phyloP scores from a whole-genome alignment of 306 rosid species.

The Prunus armeniaca region DNA sequence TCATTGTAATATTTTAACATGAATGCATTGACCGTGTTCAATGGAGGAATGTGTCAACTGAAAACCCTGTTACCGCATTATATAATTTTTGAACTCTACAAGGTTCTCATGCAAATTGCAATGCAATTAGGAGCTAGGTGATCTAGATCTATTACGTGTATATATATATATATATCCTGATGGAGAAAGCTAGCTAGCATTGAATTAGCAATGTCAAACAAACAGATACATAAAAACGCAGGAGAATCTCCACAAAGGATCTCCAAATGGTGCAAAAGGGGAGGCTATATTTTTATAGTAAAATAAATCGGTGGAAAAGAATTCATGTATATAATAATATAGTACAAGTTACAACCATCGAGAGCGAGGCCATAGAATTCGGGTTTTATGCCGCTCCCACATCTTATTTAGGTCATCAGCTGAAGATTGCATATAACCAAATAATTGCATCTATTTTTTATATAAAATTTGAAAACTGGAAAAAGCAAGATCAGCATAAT shows the following conservation, averaged over 20 bases:
- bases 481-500: not conserved
- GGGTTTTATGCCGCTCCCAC: constrained; percentile 14
- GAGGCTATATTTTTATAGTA: constrained; percentile 15
- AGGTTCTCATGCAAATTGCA: no score
- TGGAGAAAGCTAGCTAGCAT: not conserved
- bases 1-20: no score
- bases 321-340: not conserved
- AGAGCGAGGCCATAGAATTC: constrained; percentile 12
- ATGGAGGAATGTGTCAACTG: no score
- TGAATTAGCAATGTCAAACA: not conserved
- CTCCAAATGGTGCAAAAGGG: constrained; percentile 17
- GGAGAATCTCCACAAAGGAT: constrained; percentile 12
- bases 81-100: no score
- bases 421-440: not conserved
- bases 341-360: not conserved
- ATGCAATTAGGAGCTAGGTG: not conserved
- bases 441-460: not conserved
- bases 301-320: constrained; percentile 23
- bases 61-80: no score
- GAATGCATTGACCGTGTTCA: no score
- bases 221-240: not conserved
- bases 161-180: no score
- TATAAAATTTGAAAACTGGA: not conserved
- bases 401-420: not conserved
- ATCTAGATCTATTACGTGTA: not conserved